Conservation (phyloP, 1,284 basidiomycete species). For the Ceratobasidium sp. region DNA sequence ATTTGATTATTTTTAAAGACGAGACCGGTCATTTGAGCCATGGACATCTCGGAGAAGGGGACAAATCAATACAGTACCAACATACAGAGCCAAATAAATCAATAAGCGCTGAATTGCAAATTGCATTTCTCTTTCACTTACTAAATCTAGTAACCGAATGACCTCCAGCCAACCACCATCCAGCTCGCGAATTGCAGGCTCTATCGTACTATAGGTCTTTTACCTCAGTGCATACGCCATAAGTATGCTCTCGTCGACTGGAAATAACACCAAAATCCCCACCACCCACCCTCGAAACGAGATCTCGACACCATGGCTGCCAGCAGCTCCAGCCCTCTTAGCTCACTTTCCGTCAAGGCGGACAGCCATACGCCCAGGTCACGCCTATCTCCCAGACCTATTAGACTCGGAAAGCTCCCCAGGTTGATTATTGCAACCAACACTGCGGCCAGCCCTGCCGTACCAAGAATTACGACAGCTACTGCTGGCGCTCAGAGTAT, state of each 20-base stretch:
- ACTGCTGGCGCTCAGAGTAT: neutral
- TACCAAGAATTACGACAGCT: neutral
- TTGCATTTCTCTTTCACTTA: neutral
- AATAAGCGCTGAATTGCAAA: neutral
- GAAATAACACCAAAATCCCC: neutral
- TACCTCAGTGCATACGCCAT: neutral
- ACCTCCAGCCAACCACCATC: neutral
- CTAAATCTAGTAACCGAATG: neutral
- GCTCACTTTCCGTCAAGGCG: neutral
- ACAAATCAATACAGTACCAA: too few relatives aligned
- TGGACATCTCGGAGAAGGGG: too few relatives aligned
- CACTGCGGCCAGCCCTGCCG: neutral
- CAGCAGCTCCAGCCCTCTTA: neutral
- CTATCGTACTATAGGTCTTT: neutral
- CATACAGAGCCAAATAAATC: conserved; percentile 3
- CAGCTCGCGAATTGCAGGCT: neutral
- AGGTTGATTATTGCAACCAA: neutral
- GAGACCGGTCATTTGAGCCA: neutral
- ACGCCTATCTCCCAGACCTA: neutral
- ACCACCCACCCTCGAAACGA: neutral
- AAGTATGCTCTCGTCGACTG: neutral
- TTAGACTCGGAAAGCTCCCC: neutral
- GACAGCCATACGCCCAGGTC: neutral
- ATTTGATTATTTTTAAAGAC: neutral
- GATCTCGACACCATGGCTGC: neutral